Evolutionary conservation across 192 early-diverging fungal species (phyloP).

Genomic region (Mortierella alpina): DNA sequence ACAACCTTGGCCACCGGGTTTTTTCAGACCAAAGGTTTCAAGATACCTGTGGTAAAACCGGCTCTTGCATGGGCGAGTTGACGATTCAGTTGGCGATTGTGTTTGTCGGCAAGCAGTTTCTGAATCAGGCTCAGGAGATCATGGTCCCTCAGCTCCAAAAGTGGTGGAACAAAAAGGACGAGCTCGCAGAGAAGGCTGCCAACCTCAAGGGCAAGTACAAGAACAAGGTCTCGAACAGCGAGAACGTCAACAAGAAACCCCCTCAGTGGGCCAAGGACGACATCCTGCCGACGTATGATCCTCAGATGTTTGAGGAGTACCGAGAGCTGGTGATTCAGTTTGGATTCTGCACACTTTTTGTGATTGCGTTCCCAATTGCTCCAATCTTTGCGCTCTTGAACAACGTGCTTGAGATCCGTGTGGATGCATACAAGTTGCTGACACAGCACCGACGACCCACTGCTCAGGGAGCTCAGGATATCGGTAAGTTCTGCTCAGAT

Average conservation of each 20-base stretch:
- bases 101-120: conserved; percentile 66
- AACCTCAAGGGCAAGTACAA: conserved; percentile 37
- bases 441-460: conserved; percentile 46
- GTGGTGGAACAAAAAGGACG: conserved; percentile 44
- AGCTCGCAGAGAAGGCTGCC: conserved; percentile 26
- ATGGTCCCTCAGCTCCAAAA: conserved; percentile 55
- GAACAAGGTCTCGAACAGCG: not conserved
- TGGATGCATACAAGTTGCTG: conserved; percentile 61
- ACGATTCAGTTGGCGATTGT: conserved; percentile 71
- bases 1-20: not conserved
- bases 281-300: conserved; percentile 47
- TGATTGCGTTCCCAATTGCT: conserved; percentile 73
- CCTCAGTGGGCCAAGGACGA: conserved; percentile 64
- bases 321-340: conserved; percentile 69
- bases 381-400: conserved; percentile 72
- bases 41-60: conserved; percentile 6
- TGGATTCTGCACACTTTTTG: conserved; percentile 78
- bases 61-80: conserved; percentile 63
- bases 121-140: conserved; percentile 61
- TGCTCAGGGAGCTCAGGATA: conserved; percentile 49
- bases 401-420: conserved; percentile 70
- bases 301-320: conserved; percentile 54
- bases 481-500: conserved; percentile 30
- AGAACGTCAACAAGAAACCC: conserved; percentile 5
- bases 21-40: not conserved